Percentiles rank a stretch among this genome's conserved stretches.
Evolutionary conservation across 768 basidiomycete species (phyloP).

Genomic region (Russula griseocarnosa): DNA sequence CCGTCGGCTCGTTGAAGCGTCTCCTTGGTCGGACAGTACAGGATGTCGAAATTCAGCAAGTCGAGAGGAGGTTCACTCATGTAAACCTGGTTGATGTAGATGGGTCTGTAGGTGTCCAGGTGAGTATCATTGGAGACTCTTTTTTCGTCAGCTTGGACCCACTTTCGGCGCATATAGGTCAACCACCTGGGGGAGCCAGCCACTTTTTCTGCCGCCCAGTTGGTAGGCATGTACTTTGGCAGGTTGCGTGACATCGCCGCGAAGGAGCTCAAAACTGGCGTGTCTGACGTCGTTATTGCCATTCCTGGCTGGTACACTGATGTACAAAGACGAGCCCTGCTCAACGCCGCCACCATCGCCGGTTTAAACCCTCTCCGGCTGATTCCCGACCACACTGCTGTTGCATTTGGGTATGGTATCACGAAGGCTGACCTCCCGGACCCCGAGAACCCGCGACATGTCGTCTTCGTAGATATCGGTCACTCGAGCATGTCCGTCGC

Average conservation of each 20-base stretch:
- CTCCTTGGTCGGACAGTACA: slow-evolving; percentile 75
- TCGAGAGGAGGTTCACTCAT: slow-evolving; percentile 90
- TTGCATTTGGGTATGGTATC: slow-evolving; percentile 97
- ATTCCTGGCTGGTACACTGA: slow-evolving; percentile 98
- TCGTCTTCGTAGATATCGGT: slow-evolving; percentile 94
- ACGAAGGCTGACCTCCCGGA: slow-evolving; percentile 96
- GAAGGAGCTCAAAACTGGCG: slow-evolving; percentile 77
- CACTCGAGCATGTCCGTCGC: slow-evolving; percentile 87
- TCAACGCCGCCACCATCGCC: slow-evolving; percentile 87
- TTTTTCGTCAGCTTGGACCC: slow-evolving; percentile 19
- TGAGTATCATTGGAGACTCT: slow-evolving; percentile 38
- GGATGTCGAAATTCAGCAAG: slow-evolving; percentile 76
- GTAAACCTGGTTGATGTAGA: slow-evolving; percentile 79
- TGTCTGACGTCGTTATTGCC: slow-evolving; percentile 92
- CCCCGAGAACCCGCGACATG: slow-evolving; percentile 72
- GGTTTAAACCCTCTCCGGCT: slow-evolving; percentile 88
- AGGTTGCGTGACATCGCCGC: slow-evolving; percentile 86
- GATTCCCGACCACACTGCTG: slow-evolving; percentile 95
- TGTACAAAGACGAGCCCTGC: slow-evolving; percentile 80
- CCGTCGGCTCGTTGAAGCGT: slow-evolving; percentile 88
- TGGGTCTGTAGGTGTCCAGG: slow-evolving; percentile 83
- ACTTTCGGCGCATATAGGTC: slow-evolving; percentile 50
- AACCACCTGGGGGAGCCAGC: slow-evolving; percentile 80
- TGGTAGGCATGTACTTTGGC: slow-evolving; percentile 86
- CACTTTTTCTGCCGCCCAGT: slow-evolving; percentile 82